Percentiles rank a stretch among this genome's conserved stretches.
Evolutionary conservation across 169 alveolate species (phyloP).

Genomic region (Plasmodium sp.): DNA sequence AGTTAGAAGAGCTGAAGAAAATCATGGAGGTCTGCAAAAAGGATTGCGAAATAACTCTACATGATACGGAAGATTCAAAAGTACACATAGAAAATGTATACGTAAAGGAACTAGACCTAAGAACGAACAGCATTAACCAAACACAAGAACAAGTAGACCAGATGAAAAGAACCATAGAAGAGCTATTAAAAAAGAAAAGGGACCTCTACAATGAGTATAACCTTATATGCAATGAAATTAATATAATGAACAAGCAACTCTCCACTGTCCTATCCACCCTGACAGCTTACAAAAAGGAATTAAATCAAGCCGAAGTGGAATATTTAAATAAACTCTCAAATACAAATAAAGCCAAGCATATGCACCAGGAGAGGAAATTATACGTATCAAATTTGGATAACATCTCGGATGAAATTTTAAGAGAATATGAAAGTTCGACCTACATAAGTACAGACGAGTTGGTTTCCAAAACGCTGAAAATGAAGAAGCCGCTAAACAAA

Average conservation of each 20-base stretch:
- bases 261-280: constrained; percentile 6
- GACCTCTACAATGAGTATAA: constrained; percentile 42
- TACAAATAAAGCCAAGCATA: constrained; percentile 62
- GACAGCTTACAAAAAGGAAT: constrained; percentile 26
- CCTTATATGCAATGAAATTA: constrained; percentile 38
- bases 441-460: constrained; percentile 38
- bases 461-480: constrained; percentile 8
- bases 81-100: constrained; percentile 49
- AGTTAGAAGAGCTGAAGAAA: constrained; percentile 57
- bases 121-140: constrained; percentile 17
- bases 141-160: constrained; percentile 36
- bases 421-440: constrained; percentile 19
- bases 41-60: constrained; percentile 61
- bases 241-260: constrained; percentile 14
- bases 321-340: constrained; percentile 61
- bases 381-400: constrained; percentile 27
- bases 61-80: constrained; percentile 57
- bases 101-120: constrained; percentile 32
- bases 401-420: constrained; percentile 60
- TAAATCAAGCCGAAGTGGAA: constrained; percentile 33
- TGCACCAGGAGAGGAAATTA: constrained; percentile 71
- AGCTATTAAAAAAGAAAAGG: constrained; percentile 26
- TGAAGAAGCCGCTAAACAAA: constrained; percentile 24
- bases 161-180: constrained; percentile 7
- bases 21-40: constrained; percentile 56